Conservation (phyloP, 768 basidiomycete species). For the Dacryopinax spathularia region DNA sequence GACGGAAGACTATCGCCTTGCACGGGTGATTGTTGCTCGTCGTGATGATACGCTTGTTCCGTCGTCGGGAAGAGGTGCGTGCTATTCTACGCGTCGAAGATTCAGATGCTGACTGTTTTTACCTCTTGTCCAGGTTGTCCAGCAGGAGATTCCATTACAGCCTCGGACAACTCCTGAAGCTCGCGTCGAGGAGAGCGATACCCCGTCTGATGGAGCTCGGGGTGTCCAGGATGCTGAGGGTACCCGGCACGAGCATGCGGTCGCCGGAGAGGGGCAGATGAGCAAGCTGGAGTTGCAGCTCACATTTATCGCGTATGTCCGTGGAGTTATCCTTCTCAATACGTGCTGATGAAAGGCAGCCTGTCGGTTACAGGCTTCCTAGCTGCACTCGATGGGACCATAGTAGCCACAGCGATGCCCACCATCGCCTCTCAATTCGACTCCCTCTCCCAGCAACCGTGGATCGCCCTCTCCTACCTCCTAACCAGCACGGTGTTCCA, state of each 20-base stretch:
- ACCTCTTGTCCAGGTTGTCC: background rate
- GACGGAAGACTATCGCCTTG: background rate
- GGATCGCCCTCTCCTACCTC: background rate
- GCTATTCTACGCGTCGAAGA: background rate
- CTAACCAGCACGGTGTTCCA: conserved; percentile 15
- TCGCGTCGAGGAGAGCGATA: background rate
- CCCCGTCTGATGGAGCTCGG: background rate
- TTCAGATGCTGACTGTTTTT: background rate
- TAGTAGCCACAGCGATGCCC: background rate
- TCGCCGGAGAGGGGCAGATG: background rate
- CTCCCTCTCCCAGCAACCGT: background rate
- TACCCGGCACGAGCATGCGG: background rate
- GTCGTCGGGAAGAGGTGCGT: background rate
- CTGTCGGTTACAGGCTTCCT: background rate
- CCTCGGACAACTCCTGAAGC: background rate
- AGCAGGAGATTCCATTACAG: background rate
- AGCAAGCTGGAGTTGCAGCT: background rate
- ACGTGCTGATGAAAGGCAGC: background rate
- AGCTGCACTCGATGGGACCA: background rate
- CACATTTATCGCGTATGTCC: background rate
- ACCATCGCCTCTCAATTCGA: background rate
- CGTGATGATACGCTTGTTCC: background rate
- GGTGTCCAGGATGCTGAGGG: background rate
- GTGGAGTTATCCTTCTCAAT: background rate
- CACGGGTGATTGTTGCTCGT: background rate